phyloP scores from a whole-genome alignment of 73 alveolate species.

The Paramecium tetraurelia region DNA sequence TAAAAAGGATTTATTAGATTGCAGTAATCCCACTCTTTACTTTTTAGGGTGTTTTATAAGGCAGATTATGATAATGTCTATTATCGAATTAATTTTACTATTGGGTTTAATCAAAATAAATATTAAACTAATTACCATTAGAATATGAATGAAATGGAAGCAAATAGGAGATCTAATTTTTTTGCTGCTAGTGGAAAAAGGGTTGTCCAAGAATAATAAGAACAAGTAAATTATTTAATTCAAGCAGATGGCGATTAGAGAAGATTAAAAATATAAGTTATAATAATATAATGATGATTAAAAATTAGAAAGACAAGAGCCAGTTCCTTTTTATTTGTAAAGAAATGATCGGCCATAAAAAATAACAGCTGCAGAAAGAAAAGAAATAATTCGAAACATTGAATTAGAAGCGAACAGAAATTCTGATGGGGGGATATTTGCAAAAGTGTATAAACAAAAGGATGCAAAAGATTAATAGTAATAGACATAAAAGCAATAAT shows the following conservation, averaged over 20 bases:
- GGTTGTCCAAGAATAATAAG: background rate
- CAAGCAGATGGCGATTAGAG: background rate
- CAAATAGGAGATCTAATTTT: background rate
- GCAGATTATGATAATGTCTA: too few relatives aligned
- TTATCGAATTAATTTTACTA: too few relatives aligned
- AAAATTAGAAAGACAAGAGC: background rate
- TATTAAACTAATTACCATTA: too few relatives aligned
- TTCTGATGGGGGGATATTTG: constrained; percentile 38
- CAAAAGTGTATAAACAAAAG: constrained; percentile 13
- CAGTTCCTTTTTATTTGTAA: background rate
- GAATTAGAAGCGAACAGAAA: background rate
- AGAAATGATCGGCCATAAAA: background rate
- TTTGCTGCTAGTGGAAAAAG: constrained; percentile 10
- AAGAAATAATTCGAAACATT: background rate
- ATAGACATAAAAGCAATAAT: background rate
- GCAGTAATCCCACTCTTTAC: too few relatives aligned
- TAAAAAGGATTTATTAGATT: too few relatives aligned
- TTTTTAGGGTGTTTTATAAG: too few relatives aligned
- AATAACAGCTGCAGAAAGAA: background rate
- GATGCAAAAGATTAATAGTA: constrained; percentile 19
- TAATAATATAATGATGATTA: background rate
- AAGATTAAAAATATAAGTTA: background rate
- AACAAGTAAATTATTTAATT: background rate
- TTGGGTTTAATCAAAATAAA: too few relatives aligned
- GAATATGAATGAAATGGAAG: background rate